A percentile compares a stretch with the other conserved stretches of the same genome.
Conservation (phyloP, 768 basidiomycete genomes). For the Pleurotus giganteus region DNA sequence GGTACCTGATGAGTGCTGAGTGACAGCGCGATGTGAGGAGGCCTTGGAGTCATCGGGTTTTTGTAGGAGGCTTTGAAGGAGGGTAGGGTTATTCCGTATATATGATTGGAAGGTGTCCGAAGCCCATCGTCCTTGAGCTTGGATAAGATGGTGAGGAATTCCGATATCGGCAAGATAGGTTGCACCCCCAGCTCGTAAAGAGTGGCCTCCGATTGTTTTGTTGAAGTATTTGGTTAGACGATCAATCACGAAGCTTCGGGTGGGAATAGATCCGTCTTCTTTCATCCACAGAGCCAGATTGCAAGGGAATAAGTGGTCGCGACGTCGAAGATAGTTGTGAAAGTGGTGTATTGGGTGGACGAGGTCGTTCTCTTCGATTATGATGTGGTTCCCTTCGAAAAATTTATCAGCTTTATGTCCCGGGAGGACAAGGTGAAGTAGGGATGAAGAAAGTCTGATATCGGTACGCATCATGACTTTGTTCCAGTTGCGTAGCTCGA, state of each 20-base stretch:
- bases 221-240: slow-evolving; percentile 24
- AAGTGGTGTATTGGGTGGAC: slow-evolving; percentile 18
- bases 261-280: slow-evolving; percentile 27
- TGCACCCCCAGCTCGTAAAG: slow-evolving; percentile 38
- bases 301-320: slow-evolving; percentile 23
- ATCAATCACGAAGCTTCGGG: slow-evolving; percentile 29
- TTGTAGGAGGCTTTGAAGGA: background rate
- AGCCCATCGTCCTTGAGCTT: slow-evolving; percentile 36
- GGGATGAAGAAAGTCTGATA: too few species aligned
- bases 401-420: slow-evolving; percentile 36
- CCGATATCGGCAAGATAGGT: slow-evolving; percentile 33
- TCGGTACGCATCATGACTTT: too few species aligned
- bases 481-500: too few species aligned
- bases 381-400: slow-evolving; percentile 24
- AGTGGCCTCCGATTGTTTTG: slow-evolving; percentile 28
- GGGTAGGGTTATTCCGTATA: slow-evolving; percentile 34
- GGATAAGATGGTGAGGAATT: slow-evolving; percentile 27
- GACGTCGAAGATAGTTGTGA: slow-evolving; percentile 19
- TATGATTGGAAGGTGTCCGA: slow-evolving; percentile 34
- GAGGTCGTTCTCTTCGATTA: slow-evolving; percentile 8
- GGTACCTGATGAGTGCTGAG: background rate
- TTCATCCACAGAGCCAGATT: slow-evolving; percentile 32
- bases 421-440: background rate
- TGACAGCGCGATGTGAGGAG: background rate
- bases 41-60: background rate